Conservation (phyloP, 805 yeast species). For the Saccharomycopsis fodiens region DNA sequence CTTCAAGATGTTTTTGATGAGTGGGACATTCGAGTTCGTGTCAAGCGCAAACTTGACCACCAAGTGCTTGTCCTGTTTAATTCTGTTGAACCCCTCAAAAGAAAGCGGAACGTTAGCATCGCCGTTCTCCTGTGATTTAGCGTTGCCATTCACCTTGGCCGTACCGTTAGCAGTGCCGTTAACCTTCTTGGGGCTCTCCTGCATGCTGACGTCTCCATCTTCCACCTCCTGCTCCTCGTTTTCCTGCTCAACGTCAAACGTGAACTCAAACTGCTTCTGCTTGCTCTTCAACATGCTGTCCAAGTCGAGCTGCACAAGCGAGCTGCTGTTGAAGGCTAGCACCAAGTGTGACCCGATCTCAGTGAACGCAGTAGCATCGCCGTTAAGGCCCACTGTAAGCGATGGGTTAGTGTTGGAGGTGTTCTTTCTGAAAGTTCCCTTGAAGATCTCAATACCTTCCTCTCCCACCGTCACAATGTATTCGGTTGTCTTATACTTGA, state of each 20-base stretch:
- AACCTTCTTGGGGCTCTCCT: not conserved
- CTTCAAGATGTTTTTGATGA: constrained; percentile 16
- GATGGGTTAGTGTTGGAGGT: constrained; percentile 11
- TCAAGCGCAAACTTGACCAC: constrained; percentile 7
- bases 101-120: constrained; percentile 2
- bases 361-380: not conserved
- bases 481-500: constrained; percentile 13
- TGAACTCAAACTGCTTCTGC: not conserved
- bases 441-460: constrained; percentile 10
- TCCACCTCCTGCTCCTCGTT: not conserved
- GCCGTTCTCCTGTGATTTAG: constrained; percentile 4
- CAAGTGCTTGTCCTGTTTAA: not conserved
- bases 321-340: not conserved
- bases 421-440: constrained; percentile 17
- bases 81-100: constrained; percentile 3
- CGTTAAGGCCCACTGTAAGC: not conserved
- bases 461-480: constrained; percentile 2
- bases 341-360: not conserved
- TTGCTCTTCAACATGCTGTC: constrained; percentile 4
- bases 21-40: constrained; percentile 7
- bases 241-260: not conserved
- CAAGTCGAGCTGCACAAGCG: not conserved
- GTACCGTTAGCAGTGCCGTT: not conserved
- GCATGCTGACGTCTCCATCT: not conserved
- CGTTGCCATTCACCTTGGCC: not conserved